Conservation (phyloP, 2,329 filamentous ascomycete species). For the Pseudocercospora cruenta region DNA sequence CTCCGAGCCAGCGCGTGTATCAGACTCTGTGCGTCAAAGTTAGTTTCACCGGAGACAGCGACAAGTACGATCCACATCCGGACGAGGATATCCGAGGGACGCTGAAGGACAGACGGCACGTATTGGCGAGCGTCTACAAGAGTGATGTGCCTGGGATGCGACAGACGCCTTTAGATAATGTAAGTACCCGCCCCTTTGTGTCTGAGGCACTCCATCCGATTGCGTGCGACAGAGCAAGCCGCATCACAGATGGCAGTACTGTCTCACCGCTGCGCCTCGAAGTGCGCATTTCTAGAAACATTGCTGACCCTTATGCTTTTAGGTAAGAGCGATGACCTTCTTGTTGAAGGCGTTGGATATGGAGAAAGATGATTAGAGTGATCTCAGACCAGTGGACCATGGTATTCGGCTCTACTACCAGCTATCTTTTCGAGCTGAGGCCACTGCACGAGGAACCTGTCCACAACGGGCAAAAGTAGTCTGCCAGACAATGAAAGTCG, state of each 20-base stretch:
- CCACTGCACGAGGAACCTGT: conserved; percentile 85
- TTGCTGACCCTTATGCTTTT: too few species aligned
- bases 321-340: neutral
- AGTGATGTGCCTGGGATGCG: neutral
- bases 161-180: neutral
- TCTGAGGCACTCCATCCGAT: too few species aligned
- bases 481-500: conserved; percentile 83
- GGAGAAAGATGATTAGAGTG: neutral
- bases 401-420: conserved; percentile 48
- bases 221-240: too few species aligned
- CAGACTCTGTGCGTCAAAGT: neutral
- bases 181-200: too few species aligned
- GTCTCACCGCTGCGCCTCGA: too few species aligned
- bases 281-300: too few species aligned
- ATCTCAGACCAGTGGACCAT: conserved; percentile 44
- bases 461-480: conserved; percentile 71
- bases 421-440: conserved; percentile 57
- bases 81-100: neutral
- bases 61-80: neutral
- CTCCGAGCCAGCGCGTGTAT: neutral
- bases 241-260: too few species aligned
- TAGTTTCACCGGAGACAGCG: neutral
- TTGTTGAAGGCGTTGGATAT: neutral
- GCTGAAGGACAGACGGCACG: neutral
- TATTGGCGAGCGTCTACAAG: neutral